Percentiles rank a stretch among this genome's conserved stretches.
Conservation (phyloP, 495 filamentous ascomycete species). For the Hyaloscypha finlandica region DNA sequence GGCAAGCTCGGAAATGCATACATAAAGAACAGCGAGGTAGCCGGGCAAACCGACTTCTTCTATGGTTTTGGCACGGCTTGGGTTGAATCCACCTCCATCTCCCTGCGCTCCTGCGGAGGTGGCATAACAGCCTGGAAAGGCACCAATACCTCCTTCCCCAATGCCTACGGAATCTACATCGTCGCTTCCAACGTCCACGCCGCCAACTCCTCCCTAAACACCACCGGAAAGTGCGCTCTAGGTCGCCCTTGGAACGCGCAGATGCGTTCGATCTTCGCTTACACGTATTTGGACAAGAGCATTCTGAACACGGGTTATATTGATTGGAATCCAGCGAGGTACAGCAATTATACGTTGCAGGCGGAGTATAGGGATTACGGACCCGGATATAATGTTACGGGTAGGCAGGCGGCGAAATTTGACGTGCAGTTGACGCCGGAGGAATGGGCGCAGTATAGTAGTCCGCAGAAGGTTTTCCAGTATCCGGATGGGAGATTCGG, state of each 20-base stretch:
- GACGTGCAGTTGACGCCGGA: slow-evolving; percentile 44
- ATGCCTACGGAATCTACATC: slow-evolving; percentile 66
- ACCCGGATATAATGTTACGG: slow-evolving; percentile 56
- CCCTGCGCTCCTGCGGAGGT: slow-evolving; percentile 57
- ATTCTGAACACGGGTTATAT: slow-evolving; percentile 56
- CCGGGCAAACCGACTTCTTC: slow-evolving; percentile 60
- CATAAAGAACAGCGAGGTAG: slow-evolving; percentile 53
- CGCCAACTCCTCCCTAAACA: slow-evolving; percentile 52
- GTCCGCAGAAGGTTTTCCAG: slow-evolving; percentile 56
- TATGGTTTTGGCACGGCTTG: slow-evolving; percentile 57
- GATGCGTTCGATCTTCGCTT: slow-evolving; percentile 55
- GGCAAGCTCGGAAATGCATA: slow-evolving; percentile 63
- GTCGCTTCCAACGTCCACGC: slow-evolving; percentile 48
- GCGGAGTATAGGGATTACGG: slow-evolving; percentile 57
- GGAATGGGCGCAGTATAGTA: slow-evolving; percentile 45
- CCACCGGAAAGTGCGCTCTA: slow-evolving; percentile 53
- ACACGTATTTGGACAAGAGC: slow-evolving; percentile 52
- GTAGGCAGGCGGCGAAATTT: slow-evolving; percentile 42
- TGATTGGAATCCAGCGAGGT: slow-evolving; percentile 47
- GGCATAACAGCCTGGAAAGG: slow-evolving; percentile 68
- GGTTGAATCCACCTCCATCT: slow-evolving; percentile 45
- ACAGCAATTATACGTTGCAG: slow-evolving; percentile 50
- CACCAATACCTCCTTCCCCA: slow-evolving; percentile 60
- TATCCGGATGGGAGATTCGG: slow-evolving; percentile 47
- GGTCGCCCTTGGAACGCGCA: slow-evolving; percentile 61